Evolutionary conservation across 345 rosid species (phyloP).

Genomic region (Gossypium australe): DNA sequence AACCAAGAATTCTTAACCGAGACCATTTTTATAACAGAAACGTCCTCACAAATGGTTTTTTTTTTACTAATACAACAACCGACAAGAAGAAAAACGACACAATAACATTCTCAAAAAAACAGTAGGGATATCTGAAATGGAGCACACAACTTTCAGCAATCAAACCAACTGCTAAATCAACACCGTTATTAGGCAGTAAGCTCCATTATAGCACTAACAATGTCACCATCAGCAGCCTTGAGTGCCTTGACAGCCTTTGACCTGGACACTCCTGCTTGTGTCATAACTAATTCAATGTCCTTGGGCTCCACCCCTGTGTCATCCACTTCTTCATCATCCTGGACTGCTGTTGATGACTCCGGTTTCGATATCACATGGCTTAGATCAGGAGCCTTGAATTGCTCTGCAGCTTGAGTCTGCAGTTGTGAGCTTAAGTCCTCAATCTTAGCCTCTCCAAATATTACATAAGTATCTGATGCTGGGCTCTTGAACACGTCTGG

Average conservation of each 20-base stretch:
- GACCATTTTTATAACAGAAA: background rate
- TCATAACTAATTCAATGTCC: conserved; percentile 88
- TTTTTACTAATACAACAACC: conserved; percentile 7
- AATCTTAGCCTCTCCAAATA: conserved; percentile 88
- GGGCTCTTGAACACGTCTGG: conserved; percentile 94
- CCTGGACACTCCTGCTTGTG: conserved; percentile 82
- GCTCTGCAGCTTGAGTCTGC: conserved; percentile 81
- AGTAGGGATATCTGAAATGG: background rate
- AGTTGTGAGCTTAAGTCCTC: conserved; percentile 88
- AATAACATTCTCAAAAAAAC: background rate
- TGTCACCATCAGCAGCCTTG: conserved; percentile 71
- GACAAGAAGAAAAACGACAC: background rate
- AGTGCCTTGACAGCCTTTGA: conserved; percentile 72
- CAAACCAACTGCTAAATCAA: background rate
- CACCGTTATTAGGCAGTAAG: conserved; percentile 51
- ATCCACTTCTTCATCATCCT: conserved; percentile 84
- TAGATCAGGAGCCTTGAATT: conserved; percentile 67
- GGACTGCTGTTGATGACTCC: conserved; percentile 51
- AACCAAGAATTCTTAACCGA: too few relatives aligned
- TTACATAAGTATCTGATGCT: conserved; percentile 68
- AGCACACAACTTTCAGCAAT: background rate
- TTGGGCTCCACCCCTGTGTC: conserved; percentile 81
- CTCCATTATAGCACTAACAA: conserved; percentile 87
- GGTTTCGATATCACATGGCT: conserved; percentile 55
- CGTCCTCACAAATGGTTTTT: background rate